Evolutionary conservation across 129 eudicot genomes (phyloP), one percentile per base, ranked within the genome.

Genomic region (Sambucus nigra): DNA sequence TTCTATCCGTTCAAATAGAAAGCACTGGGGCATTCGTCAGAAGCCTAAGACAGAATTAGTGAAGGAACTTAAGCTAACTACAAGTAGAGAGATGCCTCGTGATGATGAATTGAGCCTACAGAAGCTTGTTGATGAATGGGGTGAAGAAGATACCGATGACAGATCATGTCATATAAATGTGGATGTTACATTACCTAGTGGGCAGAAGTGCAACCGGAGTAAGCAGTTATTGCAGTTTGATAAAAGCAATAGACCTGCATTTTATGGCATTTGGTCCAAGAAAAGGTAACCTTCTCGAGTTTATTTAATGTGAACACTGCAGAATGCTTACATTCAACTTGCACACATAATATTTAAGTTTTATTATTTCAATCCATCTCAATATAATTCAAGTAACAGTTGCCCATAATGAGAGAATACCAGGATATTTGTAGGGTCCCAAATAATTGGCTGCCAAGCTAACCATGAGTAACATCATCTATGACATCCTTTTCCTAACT

Each of bases 211-310:
- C 51, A 33, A 38, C 5, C 66, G 63, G 25, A 71, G 69, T 24
- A 92, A 64, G 69, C 84, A 92, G 75, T 69, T 92, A 48, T 55
- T 92, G 74, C 99, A 92, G 80, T 92, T 92, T 65, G 94, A 86
- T 70, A 92, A 92, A 73, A 74, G 91, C 63, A 48, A 73, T 63
- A 80, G 99, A 70, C 99, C 99, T 80, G 94, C 99, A 14, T 92
- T 86, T 75, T 92, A 82, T 75, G 99, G 99, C 42, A 45, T 69
- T 69, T 86, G 96, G 99, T 87, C 87, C 22, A 92, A 61, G 61
- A 83, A 80, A 70, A 92, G 96, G 99, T 92, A 59, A 15, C 2
- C 23, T n/a, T 19, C 21, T 8, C 14, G 4, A 35, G 42, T 35
- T 35, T n/a, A n/a, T n/a, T n/a, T n/a, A n/a, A n/a, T n/a, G n/a